phyloP scores from a whole-genome alignment of 2,329 filamentous ascomycete species.

The Fusarium odoratissimum region DNA sequence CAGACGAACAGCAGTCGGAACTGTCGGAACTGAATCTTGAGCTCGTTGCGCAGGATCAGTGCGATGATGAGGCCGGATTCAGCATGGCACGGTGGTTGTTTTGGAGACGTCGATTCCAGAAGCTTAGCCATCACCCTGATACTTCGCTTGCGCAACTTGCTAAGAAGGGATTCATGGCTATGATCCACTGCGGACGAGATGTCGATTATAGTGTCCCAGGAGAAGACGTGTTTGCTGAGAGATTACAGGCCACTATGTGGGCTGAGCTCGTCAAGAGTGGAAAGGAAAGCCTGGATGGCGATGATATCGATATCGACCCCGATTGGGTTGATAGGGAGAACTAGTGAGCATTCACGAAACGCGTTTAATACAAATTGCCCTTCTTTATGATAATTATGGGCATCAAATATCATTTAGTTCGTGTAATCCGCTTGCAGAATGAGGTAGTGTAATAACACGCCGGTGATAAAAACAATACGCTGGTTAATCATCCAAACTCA shows the following conservation, averaged over 20 bases:
- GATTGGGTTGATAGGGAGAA: neutral
- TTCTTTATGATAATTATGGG: neutral
- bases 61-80: neutral
- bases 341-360: neutral
- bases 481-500: no score
- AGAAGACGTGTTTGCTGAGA: neutral
- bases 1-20: no score
- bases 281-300: neutral
- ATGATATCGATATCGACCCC: neutral
- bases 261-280: neutral
- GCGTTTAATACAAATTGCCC: neutral
- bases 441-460: neutral
- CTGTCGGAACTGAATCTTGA: rapidly evolving
- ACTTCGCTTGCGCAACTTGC: neutral
- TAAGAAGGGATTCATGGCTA: neutral
- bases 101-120: neutral
- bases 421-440: neutral
- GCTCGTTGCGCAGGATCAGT: neutral
- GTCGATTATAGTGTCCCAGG: neutral
- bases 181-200: neutral
- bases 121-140: neutral
- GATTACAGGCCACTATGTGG: neutral
- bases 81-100: neutral
- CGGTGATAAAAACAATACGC: neutral
- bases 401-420: neutral